Base-by-base conservation (phyloP, 2,329 filamentous ascomycete genomes). In the Fusarium citri region DNA sequence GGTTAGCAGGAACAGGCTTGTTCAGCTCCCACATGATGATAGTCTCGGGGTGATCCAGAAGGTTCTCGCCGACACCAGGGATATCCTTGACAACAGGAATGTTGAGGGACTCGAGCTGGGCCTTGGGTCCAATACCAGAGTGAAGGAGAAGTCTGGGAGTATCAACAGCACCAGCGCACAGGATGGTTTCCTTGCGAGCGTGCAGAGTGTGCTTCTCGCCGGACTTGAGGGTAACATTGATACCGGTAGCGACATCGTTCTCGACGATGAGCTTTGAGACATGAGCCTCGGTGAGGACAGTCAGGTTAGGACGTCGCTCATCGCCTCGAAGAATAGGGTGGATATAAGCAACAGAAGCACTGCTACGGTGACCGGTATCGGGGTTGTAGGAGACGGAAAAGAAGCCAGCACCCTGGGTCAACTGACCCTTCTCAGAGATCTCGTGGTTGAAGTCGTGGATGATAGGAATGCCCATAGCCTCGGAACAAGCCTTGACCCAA, bases 381-480 rank as follows among this genome's bases (percentile, higher is more conserved):
- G 94, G 94, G 83, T 97, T 97, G 83, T 97, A 97, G 40, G 92
- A 91, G 72, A 97, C 90, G 70, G 91, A 94, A 85, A 97, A 95
- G 86, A 97, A 97, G 59, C 94, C 94, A 28, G 96, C 92, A 50
- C 92, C 92, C 75, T 92, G 85, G 71, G 89, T 90, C 70, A 97
- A 82, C 46, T 89, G 85, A 59, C 94, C 94, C 53, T 86, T 91
- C 69, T 87, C 84, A 66, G 87, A 87, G 79, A 97, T 97, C 78
- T 94, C 89, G 75, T 90, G 85, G 85, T 97, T 97, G 86, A 97
- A 97, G 83, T 97, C 92, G 70, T 89, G 84, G 72, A 96, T 89
- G 57, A 97, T 82, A 55, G 94, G 94, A 69, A 97, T 94, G 77
- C 91, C 83, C 81, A 97, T 86, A 25, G 94, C 92, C 28, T 85